A percentile compares a stretch with the other conserved stretches of the same genome.
These are phyloP conservation scores for Alternaria infectoria DNA, from an alignment of 2,329 filamentous ascomycete species.

Conservation along the genomic window DNA sequence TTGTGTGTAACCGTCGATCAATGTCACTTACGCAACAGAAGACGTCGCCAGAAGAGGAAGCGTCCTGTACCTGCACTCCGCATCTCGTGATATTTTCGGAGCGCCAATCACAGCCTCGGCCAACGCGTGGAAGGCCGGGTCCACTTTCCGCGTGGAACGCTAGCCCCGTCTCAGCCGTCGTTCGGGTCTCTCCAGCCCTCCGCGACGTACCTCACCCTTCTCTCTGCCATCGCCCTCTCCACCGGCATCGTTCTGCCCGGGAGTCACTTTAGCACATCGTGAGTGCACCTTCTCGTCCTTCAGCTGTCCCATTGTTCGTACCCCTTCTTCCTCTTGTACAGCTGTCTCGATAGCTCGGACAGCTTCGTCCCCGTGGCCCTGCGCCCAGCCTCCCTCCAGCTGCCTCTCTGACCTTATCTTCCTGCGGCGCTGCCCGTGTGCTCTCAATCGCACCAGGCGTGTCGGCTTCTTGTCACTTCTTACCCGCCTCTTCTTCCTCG, in stretches of 20 bases:
- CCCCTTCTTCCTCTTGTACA: slow-evolving; percentile 33
- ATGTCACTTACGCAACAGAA: neutral
- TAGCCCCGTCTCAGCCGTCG: slow-evolving; percentile 29
- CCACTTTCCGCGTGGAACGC: slow-evolving; percentile 30
- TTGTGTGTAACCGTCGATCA: neutral
- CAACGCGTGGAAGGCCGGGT: slow-evolving; percentile 19
- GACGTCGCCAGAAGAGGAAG: neutral
- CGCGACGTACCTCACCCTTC: slow-evolving; percentile 30
- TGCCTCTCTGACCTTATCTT: slow-evolving; percentile 41
- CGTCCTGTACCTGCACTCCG: slow-evolving; percentile 5
- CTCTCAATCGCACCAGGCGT: slow-evolving; percentile 40
- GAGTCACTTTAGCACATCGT: slow-evolving; percentile 45
- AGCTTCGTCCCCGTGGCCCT: slow-evolving; percentile 41
- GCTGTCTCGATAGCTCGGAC: slow-evolving; percentile 41
- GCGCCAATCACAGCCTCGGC: slow-evolving; percentile 26
- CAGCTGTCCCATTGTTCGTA: slow-evolving; percentile 37
- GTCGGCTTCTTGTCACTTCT: slow-evolving; percentile 36
- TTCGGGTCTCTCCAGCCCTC: slow-evolving; percentile 21
- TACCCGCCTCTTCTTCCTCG: slow-evolving; percentile 22
- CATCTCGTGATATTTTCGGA: slow-evolving; percentile 13
- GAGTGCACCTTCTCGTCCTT: slow-evolving; percentile 46
- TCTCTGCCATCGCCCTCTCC: slow-evolving; percentile 32
- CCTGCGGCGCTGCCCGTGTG: slow-evolving; percentile 38
- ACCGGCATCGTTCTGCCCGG: slow-evolving; percentile 26
- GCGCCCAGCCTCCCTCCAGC: slow-evolving; percentile 37